phyloP scores from a whole-genome alignment of 2,329 filamentous ascomycete genomes.

The Pseudopithomyces chartarum region DNA sequence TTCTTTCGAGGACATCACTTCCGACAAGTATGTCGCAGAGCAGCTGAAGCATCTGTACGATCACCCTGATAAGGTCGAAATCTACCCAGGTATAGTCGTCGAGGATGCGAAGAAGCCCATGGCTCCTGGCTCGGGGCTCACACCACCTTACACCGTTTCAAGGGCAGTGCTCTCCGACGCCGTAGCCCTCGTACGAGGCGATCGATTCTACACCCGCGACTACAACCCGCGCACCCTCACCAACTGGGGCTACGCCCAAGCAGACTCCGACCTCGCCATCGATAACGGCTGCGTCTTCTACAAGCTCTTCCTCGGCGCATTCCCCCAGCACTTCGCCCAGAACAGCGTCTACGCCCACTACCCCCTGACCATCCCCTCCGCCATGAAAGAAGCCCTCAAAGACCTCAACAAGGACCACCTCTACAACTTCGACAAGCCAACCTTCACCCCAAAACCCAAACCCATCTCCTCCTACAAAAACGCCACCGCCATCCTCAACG shows the following conservation, averaged over 20 bases:
- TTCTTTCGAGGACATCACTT: conserved; percentile 83
- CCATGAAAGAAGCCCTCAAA: conserved; percentile 73
- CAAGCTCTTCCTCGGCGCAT: conserved; percentile 79
- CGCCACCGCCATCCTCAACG: conserved; percentile 65
- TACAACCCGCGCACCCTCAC: conserved; percentile 73
- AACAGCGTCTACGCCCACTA: conserved; percentile 85
- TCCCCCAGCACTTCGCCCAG: conserved; percentile 77
- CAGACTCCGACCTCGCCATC: conserved; percentile 71
- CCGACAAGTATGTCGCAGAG: conserved; percentile 71
- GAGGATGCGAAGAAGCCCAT: conserved; percentile 78
- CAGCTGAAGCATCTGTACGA: conserved; percentile 66
- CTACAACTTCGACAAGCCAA: conserved; percentile 72
- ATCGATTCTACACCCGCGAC: conserved; percentile 79
- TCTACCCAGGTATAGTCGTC: conserved; percentile 78
- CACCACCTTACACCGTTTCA: conserved; percentile 76
- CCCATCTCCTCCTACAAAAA: conserved; percentile 66
- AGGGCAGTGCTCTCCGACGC: conserved; percentile 79
- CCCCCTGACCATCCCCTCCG: conserved; percentile 71
- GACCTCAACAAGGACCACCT: conserved; percentile 68
- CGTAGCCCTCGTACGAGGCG: conserved; percentile 76
- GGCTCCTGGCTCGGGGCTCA: conserved; percentile 70
- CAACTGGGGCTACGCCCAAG: conserved; percentile 82
- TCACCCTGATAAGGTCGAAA: conserved; percentile 78
- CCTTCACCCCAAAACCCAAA: conserved; percentile 51
- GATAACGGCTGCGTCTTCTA: conserved; percentile 86